A percentile compares a stretch with the other conserved stretches of the same genome.
Conservation (phyloP, 2,329 filamentous ascomycete genomes). For the Cadophora gregata region DNA sequence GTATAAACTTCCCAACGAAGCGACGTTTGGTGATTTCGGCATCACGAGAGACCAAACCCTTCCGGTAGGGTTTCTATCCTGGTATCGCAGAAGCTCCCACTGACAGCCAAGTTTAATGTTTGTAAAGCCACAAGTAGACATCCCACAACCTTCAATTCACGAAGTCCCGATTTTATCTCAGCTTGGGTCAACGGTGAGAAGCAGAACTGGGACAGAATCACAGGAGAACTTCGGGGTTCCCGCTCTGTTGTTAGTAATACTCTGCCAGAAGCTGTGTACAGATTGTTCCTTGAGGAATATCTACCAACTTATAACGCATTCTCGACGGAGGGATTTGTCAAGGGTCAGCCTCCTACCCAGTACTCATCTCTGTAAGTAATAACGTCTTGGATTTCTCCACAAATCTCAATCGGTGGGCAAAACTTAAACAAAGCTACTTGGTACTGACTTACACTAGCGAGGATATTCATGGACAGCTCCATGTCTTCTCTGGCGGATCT, state of each 20-base stretch:
- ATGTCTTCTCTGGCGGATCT: constrained; percentile 48
- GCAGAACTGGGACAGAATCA: constrained; percentile 24
- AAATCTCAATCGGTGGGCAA: background rate
- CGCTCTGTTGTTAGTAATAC: constrained; percentile 23
- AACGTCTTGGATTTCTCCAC: too few relatives aligned
- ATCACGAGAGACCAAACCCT: constrained; percentile 19
- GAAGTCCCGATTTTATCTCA: constrained; percentile 13
- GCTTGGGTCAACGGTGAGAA: constrained; percentile 27
- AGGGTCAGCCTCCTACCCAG: constrained; percentile 16
- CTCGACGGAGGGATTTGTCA: constrained; percentile 21
- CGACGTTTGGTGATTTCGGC: constrained; percentile 30
- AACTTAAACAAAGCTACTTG: background rate
- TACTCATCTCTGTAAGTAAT: constrained; percentile 43
- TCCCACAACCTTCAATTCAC: constrained; percentile 19
- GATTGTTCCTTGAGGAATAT: constrained; percentile 27
- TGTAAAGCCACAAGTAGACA: constrained; percentile 24
- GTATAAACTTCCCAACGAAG: constrained; percentile 21
- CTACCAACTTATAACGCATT: constrained; percentile 25
- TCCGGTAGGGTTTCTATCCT: constrained; percentile 13
- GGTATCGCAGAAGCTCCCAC: background rate
- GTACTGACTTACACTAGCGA: constrained; percentile 38
- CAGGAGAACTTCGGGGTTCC: constrained; percentile 20
- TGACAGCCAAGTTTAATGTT: constrained; percentile 23
- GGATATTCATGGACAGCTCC: constrained; percentile 49
- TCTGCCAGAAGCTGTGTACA: constrained; percentile 27